Conservation (phyloP, 2,329 filamentous ascomycete genomes). For the Cercospora beticola region DNA sequence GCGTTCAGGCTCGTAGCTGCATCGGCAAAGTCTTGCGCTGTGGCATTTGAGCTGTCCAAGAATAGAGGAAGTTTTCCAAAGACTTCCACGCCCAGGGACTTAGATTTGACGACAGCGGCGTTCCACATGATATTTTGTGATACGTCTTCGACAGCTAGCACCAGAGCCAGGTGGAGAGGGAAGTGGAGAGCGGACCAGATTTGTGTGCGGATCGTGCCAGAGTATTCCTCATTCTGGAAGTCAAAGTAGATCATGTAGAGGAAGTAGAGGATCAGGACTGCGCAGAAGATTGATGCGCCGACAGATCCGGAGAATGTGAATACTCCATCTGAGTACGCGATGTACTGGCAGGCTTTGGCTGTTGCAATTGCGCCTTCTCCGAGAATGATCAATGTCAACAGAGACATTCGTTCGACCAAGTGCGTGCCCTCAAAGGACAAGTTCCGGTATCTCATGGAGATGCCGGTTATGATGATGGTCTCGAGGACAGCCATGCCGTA, state of each 20-base stretch:
- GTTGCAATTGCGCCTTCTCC: slow-evolving; percentile 43
- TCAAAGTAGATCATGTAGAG: slow-evolving; percentile 34
- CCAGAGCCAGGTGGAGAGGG: slow-evolving; percentile 26
- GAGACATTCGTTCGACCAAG: slow-evolving; percentile 41
- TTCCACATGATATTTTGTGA: slow-evolving; percentile 39
- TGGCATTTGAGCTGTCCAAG: not conserved
- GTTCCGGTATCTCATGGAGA: slow-evolving; percentile 37
- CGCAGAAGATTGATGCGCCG: slow-evolving; percentile 38
- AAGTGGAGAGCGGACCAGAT: slow-evolving; percentile 32
- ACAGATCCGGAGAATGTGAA: slow-evolving; percentile 28
- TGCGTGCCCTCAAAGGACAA: slow-evolving; percentile 43
- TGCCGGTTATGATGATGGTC: slow-evolving; percentile 34
- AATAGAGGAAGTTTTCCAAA: not conserved
- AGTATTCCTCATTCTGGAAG: slow-evolving; percentile 26
- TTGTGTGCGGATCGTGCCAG: slow-evolving; percentile 29
- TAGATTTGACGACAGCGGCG: slow-evolving; percentile 21
- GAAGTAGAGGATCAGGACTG: slow-evolving; percentile 37
- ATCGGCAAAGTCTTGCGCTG: not conserved
- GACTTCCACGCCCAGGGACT: slow-evolving; percentile 7
- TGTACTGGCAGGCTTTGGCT: slow-evolving; percentile 37
- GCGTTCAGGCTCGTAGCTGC: slow-evolving; percentile 8
- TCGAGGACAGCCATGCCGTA: slow-evolving; percentile 47
- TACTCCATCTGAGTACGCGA: slow-evolving; percentile 32
- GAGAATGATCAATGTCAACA: slow-evolving; percentile 43
- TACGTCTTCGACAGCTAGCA: slow-evolving; percentile 27